Base-by-base conservation (phyloP, 2,329 filamentous ascomycete genomes). In the Grosmannia penicillata region DNA sequence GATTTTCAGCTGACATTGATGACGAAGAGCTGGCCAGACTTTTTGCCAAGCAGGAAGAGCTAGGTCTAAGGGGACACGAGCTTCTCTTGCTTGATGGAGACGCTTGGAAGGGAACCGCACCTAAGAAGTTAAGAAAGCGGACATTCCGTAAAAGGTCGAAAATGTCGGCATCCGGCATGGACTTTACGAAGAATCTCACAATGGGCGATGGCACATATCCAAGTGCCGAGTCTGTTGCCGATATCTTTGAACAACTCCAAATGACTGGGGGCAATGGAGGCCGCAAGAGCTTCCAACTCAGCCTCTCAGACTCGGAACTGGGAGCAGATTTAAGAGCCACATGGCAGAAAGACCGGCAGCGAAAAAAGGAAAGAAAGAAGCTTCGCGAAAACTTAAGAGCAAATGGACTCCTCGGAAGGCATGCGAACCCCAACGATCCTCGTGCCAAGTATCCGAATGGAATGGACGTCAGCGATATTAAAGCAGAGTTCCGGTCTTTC, bases 221-320 rank as follows among this genome's bases (percentile, higher is more conserved):
- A 8, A 63, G 53, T 40, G 62, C 63, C 23, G 55, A 56, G 18
- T 50, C 56, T 25, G 55, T 64, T 45, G 57, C 60, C 9, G 56
- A 77, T 40, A 59, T 58, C 2, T 71, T 75, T 43, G 75, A 79
- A 43, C 81, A 75, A 8, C 78, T 94, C 45, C 85, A 94, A 51
- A 64, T 93, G 32, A 89, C 91, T 78, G 83, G 93, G 59, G 13
- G n/a, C 22, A 71, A 82, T 14, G 19, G 15, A 68, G 77, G 21
- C 75, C 78, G 19, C 7, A 32, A 24, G n/a, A 18, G 23, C 0
- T 23, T 39, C 3, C 24, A 40, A 3, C 5, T 45, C 3, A 62
- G 72, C 18, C 55, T 80, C 8, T 72, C 70, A 0, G 82, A 87
- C 48, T 73, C 72, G 1, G 82, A 87, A 38, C 54, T 84, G 1